Evolutionary conservation across 345 rosid species (phyloP).

Genomic region (Citropsis articulata): DNA sequence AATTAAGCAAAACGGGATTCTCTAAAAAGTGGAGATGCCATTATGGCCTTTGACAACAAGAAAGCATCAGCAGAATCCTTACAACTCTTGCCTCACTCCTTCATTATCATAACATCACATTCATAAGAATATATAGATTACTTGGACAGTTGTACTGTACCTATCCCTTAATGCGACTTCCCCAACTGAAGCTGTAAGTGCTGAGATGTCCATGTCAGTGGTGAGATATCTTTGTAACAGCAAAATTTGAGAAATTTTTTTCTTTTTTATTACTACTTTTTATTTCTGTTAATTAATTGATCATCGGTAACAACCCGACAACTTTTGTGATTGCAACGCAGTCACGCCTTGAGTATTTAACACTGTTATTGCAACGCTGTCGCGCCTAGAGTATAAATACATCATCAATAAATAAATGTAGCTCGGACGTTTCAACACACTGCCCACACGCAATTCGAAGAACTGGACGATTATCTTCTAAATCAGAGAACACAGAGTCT

Average conservation of each 20-base stretch:
- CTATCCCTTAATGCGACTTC: neutral
- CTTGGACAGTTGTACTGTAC: neutral
- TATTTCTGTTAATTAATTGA: too few species aligned
- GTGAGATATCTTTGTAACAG: neutral
- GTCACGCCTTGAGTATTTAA: too few species aligned
- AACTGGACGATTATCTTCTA: too few species aligned
- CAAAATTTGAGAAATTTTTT: neutral
- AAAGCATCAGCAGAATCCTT: neutral
- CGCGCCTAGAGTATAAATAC: too few species aligned
- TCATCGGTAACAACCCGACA: too few species aligned
- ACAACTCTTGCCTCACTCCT: neutral
- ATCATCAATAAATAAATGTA: neutral
- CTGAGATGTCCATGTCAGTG: too few species aligned
- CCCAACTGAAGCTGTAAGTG: neutral
- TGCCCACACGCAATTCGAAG: too few species aligned
- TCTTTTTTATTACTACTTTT: neutral
- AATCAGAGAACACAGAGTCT: too few species aligned
- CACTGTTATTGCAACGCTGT: too few species aligned
- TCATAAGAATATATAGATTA: neutral
- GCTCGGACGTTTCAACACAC: too few species aligned
- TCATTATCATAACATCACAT: neutral
- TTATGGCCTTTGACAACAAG: conserved; percentile 15
- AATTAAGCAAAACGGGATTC: conserved; percentile 12
- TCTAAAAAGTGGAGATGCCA: conserved; percentile 21
- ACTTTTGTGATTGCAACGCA: too few species aligned